Conservation (phyloP, 2,329 filamentous ascomycete genomes). For the Fusarium nanum region DNA sequence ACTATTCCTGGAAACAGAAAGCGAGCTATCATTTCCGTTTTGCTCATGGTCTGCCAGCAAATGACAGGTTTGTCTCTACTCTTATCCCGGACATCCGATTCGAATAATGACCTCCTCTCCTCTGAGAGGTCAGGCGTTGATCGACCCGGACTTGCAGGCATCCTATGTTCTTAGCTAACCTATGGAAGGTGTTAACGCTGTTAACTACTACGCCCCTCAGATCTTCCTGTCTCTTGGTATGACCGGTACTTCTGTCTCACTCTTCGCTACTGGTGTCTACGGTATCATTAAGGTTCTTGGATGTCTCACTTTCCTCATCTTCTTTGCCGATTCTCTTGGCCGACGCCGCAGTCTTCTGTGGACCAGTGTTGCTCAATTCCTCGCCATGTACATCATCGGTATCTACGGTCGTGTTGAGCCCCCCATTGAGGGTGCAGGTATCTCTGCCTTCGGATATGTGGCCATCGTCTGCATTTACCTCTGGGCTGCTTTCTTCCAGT, state of each 20-base stretch:
- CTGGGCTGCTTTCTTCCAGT: slow-evolving; percentile 76
- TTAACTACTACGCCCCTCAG: slow-evolving; percentile 74
- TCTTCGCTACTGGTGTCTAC: slow-evolving; percentile 81
- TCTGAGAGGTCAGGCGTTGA: neutral
- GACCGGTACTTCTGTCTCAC: slow-evolving; percentile 63
- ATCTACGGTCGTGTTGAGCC: slow-evolving; percentile 74
- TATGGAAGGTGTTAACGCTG: slow-evolving; percentile 57
- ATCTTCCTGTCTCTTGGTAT: slow-evolving; percentile 77
- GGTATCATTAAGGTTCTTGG: slow-evolving; percentile 76
- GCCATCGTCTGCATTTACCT: slow-evolving; percentile 78
- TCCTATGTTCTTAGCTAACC: neutral
- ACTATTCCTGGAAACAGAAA: slow-evolving; percentile 70
- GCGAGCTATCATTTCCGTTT: slow-evolving; percentile 71
- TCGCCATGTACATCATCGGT: slow-evolving; percentile 77
- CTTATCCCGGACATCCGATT: neutral
- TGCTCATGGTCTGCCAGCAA: slow-evolving; percentile 75
- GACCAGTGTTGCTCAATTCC: slow-evolving; percentile 71
- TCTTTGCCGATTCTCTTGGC: slow-evolving; percentile 76
- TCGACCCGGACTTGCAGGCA: neutral
- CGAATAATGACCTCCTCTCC: neutral
- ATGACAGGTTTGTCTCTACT: slow-evolving; percentile 62
- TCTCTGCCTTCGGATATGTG: slow-evolving; percentile 75
- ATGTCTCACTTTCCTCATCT: slow-evolving; percentile 72
- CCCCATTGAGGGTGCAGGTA: slow-evolving; percentile 61
- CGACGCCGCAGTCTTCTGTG: slow-evolving; percentile 70